Conservation (phyloP, 768 basidiomycete genomes). For the Terana coerulea region DNA sequence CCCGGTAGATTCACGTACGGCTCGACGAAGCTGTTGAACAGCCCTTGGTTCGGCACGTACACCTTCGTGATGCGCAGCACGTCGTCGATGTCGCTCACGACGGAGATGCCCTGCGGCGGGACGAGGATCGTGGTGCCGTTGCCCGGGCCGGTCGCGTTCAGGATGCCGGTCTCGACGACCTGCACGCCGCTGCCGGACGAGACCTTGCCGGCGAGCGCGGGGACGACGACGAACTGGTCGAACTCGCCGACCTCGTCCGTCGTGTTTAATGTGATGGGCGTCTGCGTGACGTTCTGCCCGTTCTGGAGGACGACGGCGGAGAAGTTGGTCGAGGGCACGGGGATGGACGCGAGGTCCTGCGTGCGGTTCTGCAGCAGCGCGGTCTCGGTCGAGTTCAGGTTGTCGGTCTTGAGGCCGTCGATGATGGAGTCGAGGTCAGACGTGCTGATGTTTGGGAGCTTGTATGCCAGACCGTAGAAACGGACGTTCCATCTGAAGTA, state of each 20-base stretch:
- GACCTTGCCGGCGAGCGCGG: conserved; percentile 15
- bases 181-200: conserved; percentile 11
- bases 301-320: conserved; percentile 17
- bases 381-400: conserved; percentile 16
- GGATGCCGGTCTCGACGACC: conserved; percentile 16
- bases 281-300: conserved; percentile 16
- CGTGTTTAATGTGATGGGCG: conserved; percentile 16
- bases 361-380: conserved; percentile 21
- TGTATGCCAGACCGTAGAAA: conserved; percentile 23
- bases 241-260: conserved; percentile 21
- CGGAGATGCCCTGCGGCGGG: conserved; percentile 25
- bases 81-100: conserved; percentile 34
- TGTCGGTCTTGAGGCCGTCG: conserved; percentile 16
- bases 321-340: conserved; percentile 18
- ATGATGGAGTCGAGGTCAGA: conserved; percentile 18
- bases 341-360: conserved; percentile 19
- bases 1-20: conserved; percentile 27
- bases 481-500: conserved; percentile 26
- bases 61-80: conserved; percentile 32
- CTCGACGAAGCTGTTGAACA: conserved; percentile 29
- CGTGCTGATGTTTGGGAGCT: conserved; percentile 18
- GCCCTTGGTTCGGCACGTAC: conserved; percentile 29
- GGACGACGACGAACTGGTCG: conserved; percentile 19
- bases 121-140: conserved; percentile 31
- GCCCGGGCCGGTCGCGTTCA: conserved; percentile 20